Conservation (phyloP, 371 early-diverging fungal genomes). For the Rhizomucor pusillus region DNA sequence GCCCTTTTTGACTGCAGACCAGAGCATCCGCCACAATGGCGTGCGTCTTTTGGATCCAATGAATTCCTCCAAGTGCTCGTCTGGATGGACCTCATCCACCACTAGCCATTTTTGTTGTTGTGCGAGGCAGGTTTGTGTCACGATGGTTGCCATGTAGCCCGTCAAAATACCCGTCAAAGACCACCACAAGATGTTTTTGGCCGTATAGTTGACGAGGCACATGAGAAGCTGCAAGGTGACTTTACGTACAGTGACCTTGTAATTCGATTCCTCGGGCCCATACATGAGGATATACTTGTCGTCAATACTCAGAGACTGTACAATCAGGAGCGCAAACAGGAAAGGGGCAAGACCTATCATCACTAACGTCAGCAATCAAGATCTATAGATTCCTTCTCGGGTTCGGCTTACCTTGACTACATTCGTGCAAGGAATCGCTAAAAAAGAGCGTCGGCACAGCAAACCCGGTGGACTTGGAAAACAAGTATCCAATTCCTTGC, state of each 20-base stretch:
- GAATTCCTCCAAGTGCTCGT: constrained; percentile 16
- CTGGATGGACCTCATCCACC: constrained; percentile 6
- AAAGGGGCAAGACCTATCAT: constrained; percentile 53
- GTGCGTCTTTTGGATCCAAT: constrained; percentile 23
- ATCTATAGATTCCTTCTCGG: background rate
- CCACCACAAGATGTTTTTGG: constrained; percentile 63
- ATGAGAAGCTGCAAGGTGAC: constrained; percentile 48
- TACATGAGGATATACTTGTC: constrained; percentile 52
- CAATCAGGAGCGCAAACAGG: constrained; percentile 52
- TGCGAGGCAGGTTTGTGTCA: constrained; percentile 32
- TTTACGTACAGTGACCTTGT: constrained; percentile 44
- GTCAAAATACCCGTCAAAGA: constrained; percentile 50
- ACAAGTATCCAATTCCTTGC: constrained; percentile 48
- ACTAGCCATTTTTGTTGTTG: constrained; percentile 7
- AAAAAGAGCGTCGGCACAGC: constrained; percentile 58
- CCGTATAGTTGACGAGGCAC: constrained; percentile 52
- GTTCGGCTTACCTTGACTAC: constrained; percentile 52
- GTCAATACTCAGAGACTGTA: constrained; percentile 55
- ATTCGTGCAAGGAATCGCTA: constrained; percentile 60
- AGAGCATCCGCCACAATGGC: constrained; percentile 39
- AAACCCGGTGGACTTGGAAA: constrained; percentile 59
- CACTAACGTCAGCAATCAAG: background rate
- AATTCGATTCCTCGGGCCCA: constrained; percentile 26
- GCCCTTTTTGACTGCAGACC: constrained; percentile 33
- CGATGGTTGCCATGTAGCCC: constrained; percentile 44